phyloP scores from a whole-genome alignment of 176 grass and related monocot species.

The Saccharum spontaneum region DNA sequence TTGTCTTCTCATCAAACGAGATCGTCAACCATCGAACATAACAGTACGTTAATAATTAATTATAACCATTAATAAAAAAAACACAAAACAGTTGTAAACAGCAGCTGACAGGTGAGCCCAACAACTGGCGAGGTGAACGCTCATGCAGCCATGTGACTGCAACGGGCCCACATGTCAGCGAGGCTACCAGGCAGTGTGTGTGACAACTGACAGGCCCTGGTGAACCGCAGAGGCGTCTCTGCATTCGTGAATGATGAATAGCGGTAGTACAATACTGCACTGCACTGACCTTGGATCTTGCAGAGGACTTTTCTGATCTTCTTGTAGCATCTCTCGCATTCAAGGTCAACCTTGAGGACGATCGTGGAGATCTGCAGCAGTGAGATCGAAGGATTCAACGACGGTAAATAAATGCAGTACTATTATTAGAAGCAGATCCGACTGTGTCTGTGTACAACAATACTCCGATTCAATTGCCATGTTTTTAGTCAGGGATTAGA shows the following conservation, averaged over 20 bases:
- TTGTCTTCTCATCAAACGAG: not conserved
- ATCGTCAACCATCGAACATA: not conserved
- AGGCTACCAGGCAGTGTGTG: not conserved
- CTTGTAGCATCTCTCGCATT: conserved; percentile 70
- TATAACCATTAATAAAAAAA: not conserved
- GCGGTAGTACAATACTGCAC: not conserved
- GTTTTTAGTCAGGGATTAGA: not conserved
- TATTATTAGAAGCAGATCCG: conserved; percentile 31
- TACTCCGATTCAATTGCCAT: not conserved
- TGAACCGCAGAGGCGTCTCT: not conserved
- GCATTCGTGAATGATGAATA: not conserved
- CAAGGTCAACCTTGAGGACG: conserved; percentile 86
- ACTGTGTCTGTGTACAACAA: no score
- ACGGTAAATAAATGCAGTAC: conserved; percentile 13
- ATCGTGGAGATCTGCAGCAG: conserved; percentile 67
- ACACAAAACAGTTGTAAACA: not conserved
- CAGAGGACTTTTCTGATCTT: conserved; percentile 79
- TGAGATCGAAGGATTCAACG: conserved; percentile 33
- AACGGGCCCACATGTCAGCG: conserved; percentile 1
- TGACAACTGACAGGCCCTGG: not conserved
- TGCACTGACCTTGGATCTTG: conserved; percentile 72
- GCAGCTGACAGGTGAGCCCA: no score
- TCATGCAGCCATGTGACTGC: not conserved
- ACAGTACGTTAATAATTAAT: not conserved
- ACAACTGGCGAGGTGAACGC: not conserved